Evolutionary conservation across 2,329 filamentous ascomycete genomes (phyloP).

Genomic region (Aspergillus ibericus): DNA sequence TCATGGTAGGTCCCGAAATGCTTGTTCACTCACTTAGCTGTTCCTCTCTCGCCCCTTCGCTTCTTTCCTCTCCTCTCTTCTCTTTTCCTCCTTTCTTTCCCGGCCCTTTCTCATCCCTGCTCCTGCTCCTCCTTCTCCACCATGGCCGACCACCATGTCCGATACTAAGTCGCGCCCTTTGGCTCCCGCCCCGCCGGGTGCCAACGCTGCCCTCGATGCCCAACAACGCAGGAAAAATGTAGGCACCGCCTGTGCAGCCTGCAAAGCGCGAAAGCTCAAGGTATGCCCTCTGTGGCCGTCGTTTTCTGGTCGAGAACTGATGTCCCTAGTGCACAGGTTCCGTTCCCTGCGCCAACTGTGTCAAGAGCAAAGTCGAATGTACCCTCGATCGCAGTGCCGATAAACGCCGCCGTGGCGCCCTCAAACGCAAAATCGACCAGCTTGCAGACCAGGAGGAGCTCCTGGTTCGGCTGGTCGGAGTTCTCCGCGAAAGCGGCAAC

Average conservation of each 20-base stretch:
- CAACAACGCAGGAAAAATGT: slow-evolving; percentile 24
- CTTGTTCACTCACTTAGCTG: neutral
- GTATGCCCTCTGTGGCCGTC: slow-evolving; percentile 4
- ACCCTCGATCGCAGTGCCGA: slow-evolving; percentile 24
- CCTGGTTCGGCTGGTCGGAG: slow-evolving; percentile 23
- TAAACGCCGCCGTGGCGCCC: slow-evolving; percentile 23
- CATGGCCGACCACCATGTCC: slow-evolving; percentile 18
- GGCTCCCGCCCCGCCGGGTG: slow-evolving; percentile 17
- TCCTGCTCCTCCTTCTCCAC: neutral
- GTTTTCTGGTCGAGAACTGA: neutral
- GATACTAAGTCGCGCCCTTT: slow-evolving; percentile 18
- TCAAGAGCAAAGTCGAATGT: slow-evolving; percentile 23
- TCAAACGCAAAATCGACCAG: slow-evolving; percentile 28
- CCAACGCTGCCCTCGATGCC: slow-evolving; percentile 12
- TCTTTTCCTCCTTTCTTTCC: neutral
- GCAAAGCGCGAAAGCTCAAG: slow-evolving; percentile 30
- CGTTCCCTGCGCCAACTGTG: slow-evolving; percentile 26
- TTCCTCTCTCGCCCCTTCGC: neutral
- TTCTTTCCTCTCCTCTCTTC: neutral
- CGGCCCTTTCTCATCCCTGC: neutral
- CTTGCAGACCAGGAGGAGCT: slow-evolving; percentile 29
- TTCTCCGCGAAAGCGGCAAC: slow-evolving; percentile 24
- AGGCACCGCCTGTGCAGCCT: slow-evolving; percentile 24
- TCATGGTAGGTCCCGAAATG: neutral
- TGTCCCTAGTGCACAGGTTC: slow-evolving; percentile 22